Evolutionary conservation across 2,329 filamentous ascomycete species (phyloP), one percentile per base, ranked within the genome.

Genomic region (Fusarium praegraminearum): DNA sequence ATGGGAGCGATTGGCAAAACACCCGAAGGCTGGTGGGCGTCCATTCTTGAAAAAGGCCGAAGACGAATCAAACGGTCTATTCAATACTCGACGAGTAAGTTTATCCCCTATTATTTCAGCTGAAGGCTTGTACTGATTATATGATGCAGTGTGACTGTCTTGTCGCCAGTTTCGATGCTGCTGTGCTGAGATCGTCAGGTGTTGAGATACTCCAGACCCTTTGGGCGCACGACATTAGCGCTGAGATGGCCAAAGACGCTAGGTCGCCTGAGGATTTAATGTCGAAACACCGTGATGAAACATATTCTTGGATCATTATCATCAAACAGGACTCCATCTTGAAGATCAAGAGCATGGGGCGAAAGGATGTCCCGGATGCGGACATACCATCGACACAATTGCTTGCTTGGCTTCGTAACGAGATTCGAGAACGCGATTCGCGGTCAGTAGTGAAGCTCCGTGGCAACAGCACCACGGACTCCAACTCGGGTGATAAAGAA

Each of bases 281-380:
- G 16, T 88, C 90, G 30, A 90, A 90, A 75, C 91, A 97, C 75
- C 86, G 91, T 16, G 91, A 94, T 59, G 91, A 93, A 71, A 86
- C 86, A 30, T 92, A 97, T 78, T 91, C 88, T 28, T 98, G 94
- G 93, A 89, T 97, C 63, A 88, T 98, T 38, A 91, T 97, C 66
- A 90, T 97, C 75, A 97, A 97, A 77, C 91, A 89, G 64, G 92
- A 88, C 80, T 89, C 80, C 74, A 90, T 83, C 80, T 85, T 97
- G 49, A 97, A 97, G 80, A 87, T 97, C 69, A 93, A 91, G 76
- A 93, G 88, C 15, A 87, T 94, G 75, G 87, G 89, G 33, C 89
- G 90, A 63, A 96, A 92, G 75, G 93, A 97, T 64, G 83, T 89
- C 11, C 82, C 85, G 30, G 93, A 97, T 72, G 88, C 87, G 7